Evolutionary conservation across 2,329 filamentous ascomycete species (phyloP), one percentile per base, ranked within the genome.

Genomic region (Stemphylium beticola): DNA sequence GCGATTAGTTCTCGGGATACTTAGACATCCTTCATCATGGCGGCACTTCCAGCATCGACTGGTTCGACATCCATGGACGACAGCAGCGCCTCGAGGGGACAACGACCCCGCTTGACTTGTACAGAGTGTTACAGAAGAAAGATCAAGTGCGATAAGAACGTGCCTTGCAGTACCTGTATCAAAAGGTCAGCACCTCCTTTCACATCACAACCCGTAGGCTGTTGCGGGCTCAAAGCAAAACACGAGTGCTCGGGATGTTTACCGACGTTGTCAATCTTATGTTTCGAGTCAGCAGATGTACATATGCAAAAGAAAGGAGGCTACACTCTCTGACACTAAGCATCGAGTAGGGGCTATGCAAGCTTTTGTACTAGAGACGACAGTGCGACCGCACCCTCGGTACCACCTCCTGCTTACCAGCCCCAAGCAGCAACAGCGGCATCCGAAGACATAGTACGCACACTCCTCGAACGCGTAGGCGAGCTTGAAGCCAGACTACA

Each of bases 91-190:
- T 33, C 41, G 14, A 63, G 49, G 55, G 50, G 54, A 14, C 60
- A 57, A 44, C 53, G 60, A 3, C 53, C 57, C 12, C 53, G 60
- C 4, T 57, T 72, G 29, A 70, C 71, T 1, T 75, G 73, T 49
- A 62, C 61, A 4, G 63, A 67, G 42, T 75, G 72, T 55, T 61
- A 69, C 26, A 57, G 67, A 18, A 64, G 69, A 33, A 75, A 75
- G 50, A 68, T 74, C 36, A 74, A 76, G 57, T 79, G 77, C 52
- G 74, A 78, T 50, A 79, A 78, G 58, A 66, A 69, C 3, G 63
- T 79, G 3, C 76, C 76, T 26, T 78, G 76, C 61, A 67, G 67
- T 38, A 78, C 76, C 49, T 79, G 77, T 49, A 65, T 67, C 20
- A 73, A 67, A 58, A 70, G 71, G 69, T 69, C 29, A 53, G 50